Percentiles rank a stretch among this genome's conserved stretches.
Evolutionary conservation across 176 grass and related monocot species (phyloP).

Genomic region (Raddia distichophylla): DNA sequence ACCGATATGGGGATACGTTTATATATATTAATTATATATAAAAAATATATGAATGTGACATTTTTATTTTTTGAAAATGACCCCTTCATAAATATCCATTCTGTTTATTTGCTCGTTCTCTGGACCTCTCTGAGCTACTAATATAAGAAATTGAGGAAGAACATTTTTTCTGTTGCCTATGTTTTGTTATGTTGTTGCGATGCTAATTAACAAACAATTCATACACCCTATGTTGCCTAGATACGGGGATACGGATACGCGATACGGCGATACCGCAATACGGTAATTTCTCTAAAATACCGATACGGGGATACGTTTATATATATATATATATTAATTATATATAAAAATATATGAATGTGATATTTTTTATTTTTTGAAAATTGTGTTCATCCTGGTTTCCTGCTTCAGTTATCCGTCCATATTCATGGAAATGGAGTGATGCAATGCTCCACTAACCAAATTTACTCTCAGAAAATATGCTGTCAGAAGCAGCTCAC

Average conservation of each 20-base stretch:
- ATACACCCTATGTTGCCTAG: no score
- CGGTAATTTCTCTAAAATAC: no score
- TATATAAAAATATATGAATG: no score
- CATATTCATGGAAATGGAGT: background rate
- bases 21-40: no score
- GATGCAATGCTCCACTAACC: background rate
- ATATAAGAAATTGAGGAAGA: background rate
- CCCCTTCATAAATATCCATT: background rate
- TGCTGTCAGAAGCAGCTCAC: background rate
- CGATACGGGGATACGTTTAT: no score
- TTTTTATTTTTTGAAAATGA: no score
- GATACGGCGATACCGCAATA: no score
- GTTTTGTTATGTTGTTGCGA: background rate
- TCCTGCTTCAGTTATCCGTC: conserved; percentile 9
- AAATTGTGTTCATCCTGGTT: background rate
- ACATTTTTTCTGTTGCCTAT: background rate
- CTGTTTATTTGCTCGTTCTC: background rate
- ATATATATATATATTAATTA: no score
- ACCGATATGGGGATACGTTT: no score
- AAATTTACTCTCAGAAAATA: conserved; percentile 23
- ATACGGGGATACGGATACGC: no score
- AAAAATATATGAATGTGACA: no score
- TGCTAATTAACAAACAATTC: background rate
- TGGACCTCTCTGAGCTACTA: background rate
- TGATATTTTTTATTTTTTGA: no score